Percentiles rank a stretch among this genome's conserved stretches.
These are phyloP conservation scores for Fusarium virguliforme DNA, from an alignment of 2,329 filamentous ascomycete genomes.

Conservation along the genomic window DNA sequence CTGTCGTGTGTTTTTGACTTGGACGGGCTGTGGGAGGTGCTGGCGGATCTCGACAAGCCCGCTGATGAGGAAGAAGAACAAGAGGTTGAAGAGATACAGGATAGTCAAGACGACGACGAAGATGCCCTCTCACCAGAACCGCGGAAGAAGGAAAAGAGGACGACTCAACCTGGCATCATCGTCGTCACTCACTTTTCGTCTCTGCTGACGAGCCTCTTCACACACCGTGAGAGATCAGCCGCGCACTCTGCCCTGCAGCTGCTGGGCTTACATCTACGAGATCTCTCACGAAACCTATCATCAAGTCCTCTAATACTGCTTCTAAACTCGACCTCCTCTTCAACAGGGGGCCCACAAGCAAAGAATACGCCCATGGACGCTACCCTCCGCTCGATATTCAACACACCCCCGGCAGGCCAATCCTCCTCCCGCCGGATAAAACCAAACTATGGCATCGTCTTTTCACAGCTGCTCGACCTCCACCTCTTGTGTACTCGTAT, in stretches of 20 bases:
- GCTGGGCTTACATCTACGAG: slow-evolving; percentile 65
- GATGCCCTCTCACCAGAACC: slow-evolving; percentile 34
- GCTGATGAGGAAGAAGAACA: slow-evolving; percentile 56
- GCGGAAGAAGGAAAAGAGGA: slow-evolving; percentile 4
- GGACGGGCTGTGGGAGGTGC: slow-evolving; percentile 71
- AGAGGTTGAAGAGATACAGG: slow-evolving; percentile 52
- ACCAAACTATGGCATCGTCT: slow-evolving; percentile 69
- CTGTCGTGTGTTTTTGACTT: slow-evolving; percentile 73
- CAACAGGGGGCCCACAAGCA: slow-evolving; percentile 19
- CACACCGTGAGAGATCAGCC: slow-evolving; percentile 61
- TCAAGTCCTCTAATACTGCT: slow-evolving; percentile 67
- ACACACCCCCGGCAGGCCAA: slow-evolving; percentile 51
- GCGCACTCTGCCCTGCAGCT: slow-evolving; percentile 66
- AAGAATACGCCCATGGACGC: slow-evolving; percentile 54
- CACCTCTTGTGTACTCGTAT: slow-evolving; percentile 68
- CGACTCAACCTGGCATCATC: slow-evolving; percentile 59
- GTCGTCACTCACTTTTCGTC: slow-evolving; percentile 70
- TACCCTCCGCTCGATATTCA: slow-evolving; percentile 68
- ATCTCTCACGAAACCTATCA: slow-evolving; percentile 60
- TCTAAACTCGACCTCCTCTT: slow-evolving; percentile 65
- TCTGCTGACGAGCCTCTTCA: slow-evolving; percentile 69
- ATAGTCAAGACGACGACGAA: slow-evolving; percentile 56
- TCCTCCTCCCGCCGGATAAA: slow-evolving; percentile 57
- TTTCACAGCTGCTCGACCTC: slow-evolving; percentile 69
- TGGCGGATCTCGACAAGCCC: slow-evolving; percentile 64